Base-by-base conservation (phyloP, 371 early-diverging fungal species). In the Mucor piriformis region DNA sequence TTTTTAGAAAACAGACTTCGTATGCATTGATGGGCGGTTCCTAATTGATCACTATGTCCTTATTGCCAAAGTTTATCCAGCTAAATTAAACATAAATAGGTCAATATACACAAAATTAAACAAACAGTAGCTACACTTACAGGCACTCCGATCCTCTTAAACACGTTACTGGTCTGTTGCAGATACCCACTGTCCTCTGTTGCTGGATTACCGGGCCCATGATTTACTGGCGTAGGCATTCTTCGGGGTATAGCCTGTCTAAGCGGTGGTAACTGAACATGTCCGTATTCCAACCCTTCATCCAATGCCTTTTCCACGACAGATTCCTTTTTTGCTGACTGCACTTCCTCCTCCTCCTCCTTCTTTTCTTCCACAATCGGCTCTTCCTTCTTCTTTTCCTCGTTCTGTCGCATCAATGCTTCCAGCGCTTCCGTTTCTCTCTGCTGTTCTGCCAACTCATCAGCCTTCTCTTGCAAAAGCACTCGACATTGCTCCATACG, bases 401-500 rank as follows among this genome's bases (percentile, higher is more conserved):
- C 24, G 6, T 10, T 15, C 15, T 46, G 13, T 46, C 11, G 6
- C 13, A 21, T 15, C 2, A 46, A 24, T 13, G 11, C 46, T 46
- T 12, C 18, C 46, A 46, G 13, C 24, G 12, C 20, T n/a, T n/a
- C 16, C 29, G 20, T 42, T 32, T 21, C 32, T 25, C 23, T 37
- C 6, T 33, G 38, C 24, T 48, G 21, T 8, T 20, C n/a, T 34
- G 35, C 15, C 18, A 61, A 33, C 27, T 61, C 54, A 21, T 61
- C 35, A 1, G 54, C 46, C 23, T 61, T 48, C n/a, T 66, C 61
- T 21, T 46, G 12, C 0, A 66, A 18, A 5, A 60, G 3, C 8
- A 64, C 51, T 12, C 68, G 65, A 42, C 81, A 77, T 18, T 72
- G 64, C 27, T 81, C 88, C 93, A 92, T 92, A 2, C 91, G 74